These are phyloP conservation scores for Kwoniella sp. DNA, from an alignment of 768 basidiomycete genomes.

Conservation along the genomic window DNA sequence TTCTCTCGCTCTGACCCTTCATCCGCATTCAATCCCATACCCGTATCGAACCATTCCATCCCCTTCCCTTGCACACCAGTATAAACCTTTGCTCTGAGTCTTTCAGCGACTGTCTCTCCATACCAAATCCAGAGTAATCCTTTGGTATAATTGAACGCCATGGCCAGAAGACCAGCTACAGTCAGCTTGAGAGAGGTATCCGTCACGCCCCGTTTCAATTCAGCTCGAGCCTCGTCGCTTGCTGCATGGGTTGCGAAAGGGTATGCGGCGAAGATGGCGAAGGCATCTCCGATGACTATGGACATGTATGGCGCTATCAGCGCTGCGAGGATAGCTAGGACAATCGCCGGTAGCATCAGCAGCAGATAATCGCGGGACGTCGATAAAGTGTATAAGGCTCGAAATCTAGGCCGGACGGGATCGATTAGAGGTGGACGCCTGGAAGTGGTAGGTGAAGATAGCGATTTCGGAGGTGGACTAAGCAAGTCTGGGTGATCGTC, in stretches of 20 bases:
- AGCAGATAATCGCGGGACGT: slow-evolving; percentile 63
- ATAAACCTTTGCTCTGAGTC: slow-evolving; percentile 71
- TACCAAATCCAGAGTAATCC: slow-evolving; percentile 82
- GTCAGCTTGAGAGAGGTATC: slow-evolving; percentile 50
- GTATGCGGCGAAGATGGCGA: slow-evolving; percentile 70
- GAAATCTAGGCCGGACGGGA: slow-evolving; percentile 60
- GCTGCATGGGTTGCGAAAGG: slow-evolving; percentile 53
- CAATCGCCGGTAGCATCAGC: slow-evolving; percentile 67
- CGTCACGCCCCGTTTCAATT: slow-evolving; percentile 38
- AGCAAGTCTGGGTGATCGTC: slow-evolving; percentile 35
- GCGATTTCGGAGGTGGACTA: background rate
- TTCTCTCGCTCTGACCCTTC: slow-evolving; percentile 56
- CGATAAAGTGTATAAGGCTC: slow-evolving; percentile 69
- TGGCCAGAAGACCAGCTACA: slow-evolving; percentile 43
- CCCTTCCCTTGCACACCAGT: slow-evolving; percentile 67
- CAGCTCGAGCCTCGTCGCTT: slow-evolving; percentile 35
- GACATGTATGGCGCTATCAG: slow-evolving; percentile 86
- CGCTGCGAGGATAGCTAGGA: slow-evolving; percentile 67
- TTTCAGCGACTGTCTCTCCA: slow-evolving; percentile 75
- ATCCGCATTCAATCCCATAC: slow-evolving; percentile 61
- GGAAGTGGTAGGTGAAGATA: background rate
- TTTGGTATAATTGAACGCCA: slow-evolving; percentile 73
- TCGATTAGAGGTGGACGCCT: slow-evolving; percentile 2
- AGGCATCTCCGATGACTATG: slow-evolving; percentile 72
- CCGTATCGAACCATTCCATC: slow-evolving; percentile 88